Evolutionary conservation across 2,329 filamentous ascomycete species (phyloP).

Genomic region (Myriangium duriaei): DNA sequence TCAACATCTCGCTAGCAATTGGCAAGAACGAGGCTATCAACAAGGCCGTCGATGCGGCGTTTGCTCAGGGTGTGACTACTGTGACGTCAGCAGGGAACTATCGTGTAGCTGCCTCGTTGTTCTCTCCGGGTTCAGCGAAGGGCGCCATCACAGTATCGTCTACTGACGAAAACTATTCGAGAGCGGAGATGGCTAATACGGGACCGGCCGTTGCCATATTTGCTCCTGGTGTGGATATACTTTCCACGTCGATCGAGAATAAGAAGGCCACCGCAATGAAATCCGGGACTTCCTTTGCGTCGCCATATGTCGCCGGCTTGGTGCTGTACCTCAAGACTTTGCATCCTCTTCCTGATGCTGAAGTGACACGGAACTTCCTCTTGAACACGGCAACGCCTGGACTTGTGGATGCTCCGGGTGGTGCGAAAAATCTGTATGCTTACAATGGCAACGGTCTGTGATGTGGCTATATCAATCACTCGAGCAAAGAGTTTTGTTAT

Average conservation of each 20-base stretch:
- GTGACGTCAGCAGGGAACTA: slow-evolving; percentile 46
- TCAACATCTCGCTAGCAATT: slow-evolving; percentile 45
- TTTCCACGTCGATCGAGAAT: slow-evolving; percentile 36
- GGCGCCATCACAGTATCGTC: slow-evolving; percentile 26
- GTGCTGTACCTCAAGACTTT: slow-evolving; percentile 41
- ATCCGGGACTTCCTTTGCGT: slow-evolving; percentile 52
- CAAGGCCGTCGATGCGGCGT: slow-evolving; percentile 36
- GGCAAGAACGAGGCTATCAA: slow-evolving; percentile 36
- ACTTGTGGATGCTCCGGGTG: too few species aligned
- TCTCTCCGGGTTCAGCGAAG: slow-evolving; percentile 25
- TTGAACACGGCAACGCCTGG: too few species aligned
- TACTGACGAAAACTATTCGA: slow-evolving; percentile 17
- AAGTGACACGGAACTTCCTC: too few species aligned
- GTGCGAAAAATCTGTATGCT: too few species aligned
- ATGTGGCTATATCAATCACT: too few species aligned
- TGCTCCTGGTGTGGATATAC: slow-evolving; percentile 24
- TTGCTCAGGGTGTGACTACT: slow-evolving; percentile 36
- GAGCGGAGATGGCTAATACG: slow-evolving; percentile 29
- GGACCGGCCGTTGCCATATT: slow-evolving; percentile 28
- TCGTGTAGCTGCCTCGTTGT: slow-evolving; percentile 17
- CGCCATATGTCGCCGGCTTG: slow-evolving; percentile 54
- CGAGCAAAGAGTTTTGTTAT: too few species aligned
- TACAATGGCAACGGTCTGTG: too few species aligned
- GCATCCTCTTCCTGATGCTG: too few species aligned
- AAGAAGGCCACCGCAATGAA: slow-evolving; percentile 34